Conservation (phyloP, 2,329 filamentous ascomycete species). For the Colletotrichum sansevieriae region DNA sequence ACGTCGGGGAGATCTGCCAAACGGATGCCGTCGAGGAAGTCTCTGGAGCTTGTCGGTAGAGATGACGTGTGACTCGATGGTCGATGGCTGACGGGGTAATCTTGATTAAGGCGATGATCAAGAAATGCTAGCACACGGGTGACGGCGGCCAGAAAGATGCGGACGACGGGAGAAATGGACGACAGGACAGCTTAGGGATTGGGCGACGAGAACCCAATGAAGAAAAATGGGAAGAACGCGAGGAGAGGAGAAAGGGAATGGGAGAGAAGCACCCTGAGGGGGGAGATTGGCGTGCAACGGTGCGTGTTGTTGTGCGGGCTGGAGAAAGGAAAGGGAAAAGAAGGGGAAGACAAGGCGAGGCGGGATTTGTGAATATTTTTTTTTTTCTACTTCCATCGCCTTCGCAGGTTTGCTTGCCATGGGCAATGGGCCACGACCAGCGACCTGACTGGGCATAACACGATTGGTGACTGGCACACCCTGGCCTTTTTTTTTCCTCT, state of each 20-base stretch:
- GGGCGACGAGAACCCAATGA: conserved; percentile 45
- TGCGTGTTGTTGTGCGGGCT: conserved; percentile 49
- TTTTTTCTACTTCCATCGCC: conserved; percentile 30
- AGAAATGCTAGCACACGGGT: conserved; percentile 28
- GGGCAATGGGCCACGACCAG: conserved; percentile 4
- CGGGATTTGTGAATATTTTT: conserved; percentile 42
- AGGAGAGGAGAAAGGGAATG: conserved; percentile 48
- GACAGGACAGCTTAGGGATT: conserved; percentile 45
- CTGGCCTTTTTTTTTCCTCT: conserved; percentile 6
- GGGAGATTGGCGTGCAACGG: conserved; percentile 59
- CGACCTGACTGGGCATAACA: background rate
- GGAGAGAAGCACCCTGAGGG: conserved; percentile 56
- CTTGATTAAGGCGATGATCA: conserved; percentile 35
- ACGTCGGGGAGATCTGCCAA: conserved; percentile 22
- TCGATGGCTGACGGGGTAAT: conserved; percentile 33
- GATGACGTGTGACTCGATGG: conserved; percentile 33
- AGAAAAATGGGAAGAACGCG: conserved; percentile 50
- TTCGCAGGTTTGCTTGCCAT: conserved; percentile 38
- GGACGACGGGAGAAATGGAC: conserved; percentile 28
- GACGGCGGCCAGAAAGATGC: conserved; percentile 12
- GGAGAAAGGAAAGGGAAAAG: conserved; percentile 38
- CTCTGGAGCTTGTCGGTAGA: conserved; percentile 23
- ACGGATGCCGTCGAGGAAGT: conserved; percentile 12
- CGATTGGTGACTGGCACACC: conserved; percentile 21
- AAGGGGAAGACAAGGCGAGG: conserved; percentile 38